phyloP scores from a whole-genome alignment of 805 yeast species.

The Blastobotrys chiropterorum region DNA sequence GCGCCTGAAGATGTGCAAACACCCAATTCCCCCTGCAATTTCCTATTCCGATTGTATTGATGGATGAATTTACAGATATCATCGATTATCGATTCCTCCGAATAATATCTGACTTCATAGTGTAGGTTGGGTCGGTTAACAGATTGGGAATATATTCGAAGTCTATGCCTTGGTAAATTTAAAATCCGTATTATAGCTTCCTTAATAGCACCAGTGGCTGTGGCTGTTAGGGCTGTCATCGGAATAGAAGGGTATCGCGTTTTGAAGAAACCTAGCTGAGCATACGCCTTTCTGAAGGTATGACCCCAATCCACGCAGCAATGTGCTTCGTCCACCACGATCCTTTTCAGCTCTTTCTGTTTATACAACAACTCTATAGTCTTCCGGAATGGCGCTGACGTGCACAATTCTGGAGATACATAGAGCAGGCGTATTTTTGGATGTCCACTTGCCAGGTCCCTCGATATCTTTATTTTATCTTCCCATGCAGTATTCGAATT shows the following conservation, averaged over 20 bases:
- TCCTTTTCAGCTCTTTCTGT: slow-evolving; percentile 61
- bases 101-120: slow-evolving; percentile 57
- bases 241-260: slow-evolving; percentile 72
- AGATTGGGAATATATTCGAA: slow-evolving; percentile 69
- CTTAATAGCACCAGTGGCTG: slow-evolving; percentile 82
- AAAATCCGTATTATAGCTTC: not conserved
- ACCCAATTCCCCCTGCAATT: slow-evolving; percentile 26
- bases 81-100: slow-evolving; percentile 28
- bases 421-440: slow-evolving; percentile 60
- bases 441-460: slow-evolving; percentile 52
- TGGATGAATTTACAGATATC: slow-evolving; percentile 47
- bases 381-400: slow-evolving; percentile 59
- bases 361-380: slow-evolving; percentile 55
- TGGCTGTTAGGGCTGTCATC: slow-evolving; percentile 93
- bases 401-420: slow-evolving; percentile 91
- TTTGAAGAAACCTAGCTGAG: slow-evolving; percentile 69
- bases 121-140: slow-evolving; percentile 82
- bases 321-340: slow-evolving; percentile 96
- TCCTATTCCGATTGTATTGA: slow-evolving; percentile 30
- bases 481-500: slow-evolving; percentile 61
- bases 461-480: slow-evolving; percentile 58
- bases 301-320: slow-evolving; percentile 99
- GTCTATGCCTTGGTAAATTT: slow-evolving; percentile 47
- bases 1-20: slow-evolving; percentile 31
- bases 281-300: slow-evolving; percentile 94